Evolutionary conservation across 257 asterid species (phyloP).

Genomic region (Nicotiana knightiana): DNA sequence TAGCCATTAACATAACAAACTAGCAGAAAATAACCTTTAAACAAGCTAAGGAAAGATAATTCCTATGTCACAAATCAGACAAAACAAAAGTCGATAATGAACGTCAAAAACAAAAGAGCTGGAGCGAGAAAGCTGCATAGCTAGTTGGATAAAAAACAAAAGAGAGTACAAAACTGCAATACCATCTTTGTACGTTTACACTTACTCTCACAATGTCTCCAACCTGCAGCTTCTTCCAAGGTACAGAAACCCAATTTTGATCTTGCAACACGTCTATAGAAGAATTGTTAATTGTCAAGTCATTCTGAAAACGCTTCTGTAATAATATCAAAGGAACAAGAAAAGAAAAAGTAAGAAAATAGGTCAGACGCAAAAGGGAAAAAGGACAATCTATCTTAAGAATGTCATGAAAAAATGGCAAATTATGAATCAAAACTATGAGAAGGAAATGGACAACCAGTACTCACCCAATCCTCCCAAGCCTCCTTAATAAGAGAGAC

Average conservation of each 20-base stretch:
- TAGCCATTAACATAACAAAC: not conserved
- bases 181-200: not conserved
- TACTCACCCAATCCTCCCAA: constrained; percentile 99
- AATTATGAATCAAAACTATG: not conserved
- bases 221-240: constrained; percentile 99
- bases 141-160: not conserved
- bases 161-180: not conserved
- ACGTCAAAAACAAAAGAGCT: not conserved
- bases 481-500: constrained; percentile 97
- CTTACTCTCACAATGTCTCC: constrained; percentile 95
- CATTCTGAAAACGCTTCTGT: constrained; percentile 98
- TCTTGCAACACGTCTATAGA: constrained; percentile 75
- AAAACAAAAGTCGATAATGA: constrained; percentile 7
- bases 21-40: not conserved
- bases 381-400: not conserved
- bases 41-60: constrained; percentile 6
- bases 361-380: not conserved
- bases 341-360: constrained; percentile 8
- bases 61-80: not conserved
- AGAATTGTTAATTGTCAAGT: constrained; percentile 80
- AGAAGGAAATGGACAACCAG: constrained; percentile 1
- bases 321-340: constrained; percentile 16
- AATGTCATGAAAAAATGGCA: not conserved
- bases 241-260: constrained; percentile 64
- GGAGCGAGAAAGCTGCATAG: not conserved